Base-by-base conservation (phyloP, 2,329 filamentous ascomycete genomes). In the Colletotrichum karsti region DNA sequence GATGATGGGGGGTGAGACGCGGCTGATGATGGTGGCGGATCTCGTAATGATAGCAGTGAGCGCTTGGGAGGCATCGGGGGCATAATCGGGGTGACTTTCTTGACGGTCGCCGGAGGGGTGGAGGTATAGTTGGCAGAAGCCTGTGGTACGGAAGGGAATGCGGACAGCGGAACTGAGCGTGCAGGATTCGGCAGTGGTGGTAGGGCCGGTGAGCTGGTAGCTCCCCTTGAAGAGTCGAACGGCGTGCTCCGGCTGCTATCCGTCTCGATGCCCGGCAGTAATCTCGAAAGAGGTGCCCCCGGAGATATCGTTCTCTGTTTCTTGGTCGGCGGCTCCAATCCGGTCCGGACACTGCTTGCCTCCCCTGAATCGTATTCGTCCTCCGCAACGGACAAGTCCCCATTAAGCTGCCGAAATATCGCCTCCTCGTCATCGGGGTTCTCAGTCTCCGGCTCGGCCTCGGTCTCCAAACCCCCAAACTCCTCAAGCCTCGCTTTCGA, bases 401-500 rank as follows among this genome's bases (percentile, higher is more conserved):
- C 69, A 10, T 59, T 50, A 2, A 70, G 65, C 15, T 70, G 70
- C 6, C 57, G 41, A 12, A 46, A 63, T 3, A 70, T 63, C 3
- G 60, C 65, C 3, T 69, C 53, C 7, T 69, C 62, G 15, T 78
- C 75, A 10, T 71, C 76, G 6, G 66, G 63, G 1, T 5, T 78
- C 6, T 62, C 57, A 18, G 77, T 74, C 7, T 71, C 76, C 3
- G 67, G 58, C 3, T 79, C 75, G 2, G 24, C 33, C 3, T 71
- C 68, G 7, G 61, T 63, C 26, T 78, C 76, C 0, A 51, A 13
- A n/a, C 35, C 60, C 18, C 30, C 76, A 10, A 79, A 77, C 1
- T 77, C 77, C 12, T 70, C 63, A 18, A 78, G 46, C 10, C 72
- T 73, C 2, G 69, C 69, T 70, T 82, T 81, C 1, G 75, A 72